Evolutionary conservation across 805 yeast species (phyloP).

Genomic region (Candida sphagnicola): DNA sequence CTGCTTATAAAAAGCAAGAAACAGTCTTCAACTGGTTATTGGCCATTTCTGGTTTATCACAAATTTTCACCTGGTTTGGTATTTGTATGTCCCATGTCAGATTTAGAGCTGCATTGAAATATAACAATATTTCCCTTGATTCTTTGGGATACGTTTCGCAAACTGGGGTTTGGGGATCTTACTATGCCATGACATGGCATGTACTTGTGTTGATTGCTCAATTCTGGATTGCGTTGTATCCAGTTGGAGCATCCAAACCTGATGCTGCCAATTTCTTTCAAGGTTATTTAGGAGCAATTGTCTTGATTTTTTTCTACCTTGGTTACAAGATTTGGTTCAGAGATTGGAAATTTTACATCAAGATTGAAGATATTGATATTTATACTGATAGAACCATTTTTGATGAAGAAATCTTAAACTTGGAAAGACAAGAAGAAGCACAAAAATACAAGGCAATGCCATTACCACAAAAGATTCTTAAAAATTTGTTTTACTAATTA

Average conservation of each 20-base stretch:
- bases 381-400: slow-evolving; percentile 26
- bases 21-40: slow-evolving; percentile 40
- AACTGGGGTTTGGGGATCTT: slow-evolving; percentile 39
- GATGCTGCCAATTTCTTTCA: slow-evolving; percentile 28
- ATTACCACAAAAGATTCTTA: slow-evolving; percentile 14
- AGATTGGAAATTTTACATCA: slow-evolving; percentile 26
- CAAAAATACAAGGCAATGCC: slow-evolving; percentile 15
- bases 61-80: slow-evolving; percentile 40
- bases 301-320: slow-evolving; percentile 25
- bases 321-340: slow-evolving; percentile 30
- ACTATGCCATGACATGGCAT: slow-evolving; percentile 28
- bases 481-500: slow-evolving; percentile 9
- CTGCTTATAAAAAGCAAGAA: slow-evolving; percentile 36
- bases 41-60: slow-evolving; percentile 39
- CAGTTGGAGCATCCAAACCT: slow-evolving; percentile 26
- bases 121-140: slow-evolving; percentile 21
- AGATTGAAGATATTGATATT: slow-evolving; percentile 27
- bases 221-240: slow-evolving; percentile 43
- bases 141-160: slow-evolving; percentile 33
- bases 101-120: slow-evolving; percentile 36
- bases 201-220: slow-evolving; percentile 36
- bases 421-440: slow-evolving; percentile 24
- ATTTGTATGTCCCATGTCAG: slow-evolving; percentile 39
- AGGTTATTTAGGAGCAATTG: slow-evolving; percentile 29
- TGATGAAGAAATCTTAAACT: slow-evolving; percentile 31